Conservation (phyloP, 495 filamentous ascomycete genomes). For the Astrothelium macrocarpum region DNA sequence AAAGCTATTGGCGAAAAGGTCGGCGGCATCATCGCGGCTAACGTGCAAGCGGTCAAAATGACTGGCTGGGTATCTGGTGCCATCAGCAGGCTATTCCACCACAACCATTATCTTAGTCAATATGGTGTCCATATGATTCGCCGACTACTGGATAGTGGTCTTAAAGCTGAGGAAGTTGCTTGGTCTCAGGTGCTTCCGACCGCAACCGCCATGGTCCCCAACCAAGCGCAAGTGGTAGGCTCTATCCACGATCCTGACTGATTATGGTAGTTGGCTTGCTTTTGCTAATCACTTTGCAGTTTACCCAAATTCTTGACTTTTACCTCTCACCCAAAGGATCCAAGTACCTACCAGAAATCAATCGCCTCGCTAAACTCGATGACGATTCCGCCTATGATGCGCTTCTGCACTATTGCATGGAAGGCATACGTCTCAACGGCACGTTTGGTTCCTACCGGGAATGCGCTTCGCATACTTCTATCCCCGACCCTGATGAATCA, state of each 20-base stretch:
- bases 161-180: conserved; percentile 23
- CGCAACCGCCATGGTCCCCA: conserved; percentile 35
- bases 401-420: conserved; percentile 33
- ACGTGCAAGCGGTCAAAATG: conserved; percentile 18
- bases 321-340: conserved; percentile 39
- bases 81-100: too few species aligned
- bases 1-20: too few species aligned
- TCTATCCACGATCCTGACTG: too few species aligned
- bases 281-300: conserved; percentile 27
- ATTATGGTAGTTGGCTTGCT: too few species aligned
- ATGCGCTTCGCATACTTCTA: too few species aligned
- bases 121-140: conserved; percentile 32
- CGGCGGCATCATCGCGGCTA: conserved; percentile 8
- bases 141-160: conserved; percentile 21
- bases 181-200: conserved; percentile 35
- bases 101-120: conserved; percentile 27
- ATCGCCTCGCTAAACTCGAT: conserved; percentile 36
- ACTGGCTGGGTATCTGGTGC: too few species aligned
- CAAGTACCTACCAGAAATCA: conserved; percentile 41
- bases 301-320: conserved; percentile 32
- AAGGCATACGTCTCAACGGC: conserved; percentile 28
- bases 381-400: conserved; percentile 28
- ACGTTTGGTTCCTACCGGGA: conserved; percentile 27
- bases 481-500: too few species aligned
- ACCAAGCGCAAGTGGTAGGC: too few species aligned